These are phyloP conservation scores for Sugiyamaella japonica DNA, from an alignment of 1,139 yeast species.

Conservation along the genomic window DNA sequence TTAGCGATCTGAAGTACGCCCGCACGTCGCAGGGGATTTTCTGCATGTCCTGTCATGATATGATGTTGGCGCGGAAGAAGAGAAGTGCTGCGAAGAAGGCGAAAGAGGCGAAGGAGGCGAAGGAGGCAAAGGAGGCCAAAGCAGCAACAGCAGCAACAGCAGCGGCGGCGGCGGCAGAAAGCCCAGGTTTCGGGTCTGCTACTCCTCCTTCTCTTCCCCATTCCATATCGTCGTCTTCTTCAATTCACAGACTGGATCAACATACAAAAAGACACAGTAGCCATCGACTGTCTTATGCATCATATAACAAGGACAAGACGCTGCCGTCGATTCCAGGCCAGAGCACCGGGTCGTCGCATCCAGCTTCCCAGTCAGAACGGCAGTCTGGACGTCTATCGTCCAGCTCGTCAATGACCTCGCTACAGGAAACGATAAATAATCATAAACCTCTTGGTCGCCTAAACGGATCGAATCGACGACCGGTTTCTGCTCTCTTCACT, in stretches of 20 bases:
- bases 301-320: slow-evolving; percentile 31
- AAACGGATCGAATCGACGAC: not conserved
- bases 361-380: not conserved
- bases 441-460: not conserved
- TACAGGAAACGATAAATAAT: not conserved
- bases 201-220: not conserved
- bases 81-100: slow-evolving; percentile 21
- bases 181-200: slow-evolving; percentile 19
- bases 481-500: not conserved
- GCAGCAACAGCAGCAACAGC: slow-evolving; percentile 22
- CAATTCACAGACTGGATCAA: slow-evolving; percentile 2
- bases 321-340: slow-evolving; percentile 35
- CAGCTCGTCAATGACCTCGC: slow-evolving; percentile 7
- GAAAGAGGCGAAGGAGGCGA: not conserved
- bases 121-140: slow-evolving; percentile 5
- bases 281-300: slow-evolving; percentile 15
- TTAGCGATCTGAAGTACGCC: slow-evolving; percentile 89
- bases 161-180: slow-evolving; percentile 21
- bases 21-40: slow-evolving; percentile 91
- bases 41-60: slow-evolving; percentile 91
- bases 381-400: slow-evolving; percentile 2
- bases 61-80: slow-evolving; percentile 65
- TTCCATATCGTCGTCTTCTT: slow-evolving; percentile 7
- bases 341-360: slow-evolving; percentile 4
- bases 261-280: slow-evolving; percentile 2